Evolutionary conservation across 495 filamentous ascomycete species (phyloP), one percentile per base, ranked within the genome.

Genomic region (Neurospora sp.): DNA sequence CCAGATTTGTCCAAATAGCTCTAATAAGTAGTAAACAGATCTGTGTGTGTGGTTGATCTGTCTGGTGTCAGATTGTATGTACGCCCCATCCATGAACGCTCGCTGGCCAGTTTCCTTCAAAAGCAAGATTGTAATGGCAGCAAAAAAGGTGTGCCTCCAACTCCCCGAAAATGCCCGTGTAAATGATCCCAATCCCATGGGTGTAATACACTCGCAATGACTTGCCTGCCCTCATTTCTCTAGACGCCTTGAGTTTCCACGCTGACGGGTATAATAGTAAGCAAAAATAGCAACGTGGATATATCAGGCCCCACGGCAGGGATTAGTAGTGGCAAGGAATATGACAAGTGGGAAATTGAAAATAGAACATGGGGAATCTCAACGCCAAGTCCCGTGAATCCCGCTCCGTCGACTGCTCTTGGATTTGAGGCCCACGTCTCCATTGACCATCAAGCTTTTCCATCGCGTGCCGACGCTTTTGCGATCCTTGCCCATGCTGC

Each of bases 401-500:
- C 83, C 82, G 77, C 80, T 81, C 76, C 85, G 79, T 72, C 84
- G 10, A 4, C 9, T 76, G 75, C 77, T 76, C 80, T 81, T 78
- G 27, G 53, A 65, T 78, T 85, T 87, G 72, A 92, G 81, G 14
- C 86, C 87, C 39, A 91, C 84, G 18, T 91, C 90, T 20, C 91
- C 88, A 27, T 84, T 85, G 9, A 89, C 79, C 77, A 92, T 85
- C 71, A 89, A 82, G 69, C 88, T 86, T 80, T 89, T 89, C 91
- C 91, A 94, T 77, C 92, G 81, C 70, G 84, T 83, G 31, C 90
- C 90, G n/a, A 93, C 82, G 73, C 88, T 91, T 22, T 84, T 83
- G n/a, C 88, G 81, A 76, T 91, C 89, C 78, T 89, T 91, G 27
- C 88, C 88, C 72, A 94, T 84, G 74, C 83, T 87, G 61, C 87